Percentiles rank a stretch among this genome's conserved stretches.
Conservation (phyloP, 345 rosid species). For the Erysimum cheiranthoides region DNA sequence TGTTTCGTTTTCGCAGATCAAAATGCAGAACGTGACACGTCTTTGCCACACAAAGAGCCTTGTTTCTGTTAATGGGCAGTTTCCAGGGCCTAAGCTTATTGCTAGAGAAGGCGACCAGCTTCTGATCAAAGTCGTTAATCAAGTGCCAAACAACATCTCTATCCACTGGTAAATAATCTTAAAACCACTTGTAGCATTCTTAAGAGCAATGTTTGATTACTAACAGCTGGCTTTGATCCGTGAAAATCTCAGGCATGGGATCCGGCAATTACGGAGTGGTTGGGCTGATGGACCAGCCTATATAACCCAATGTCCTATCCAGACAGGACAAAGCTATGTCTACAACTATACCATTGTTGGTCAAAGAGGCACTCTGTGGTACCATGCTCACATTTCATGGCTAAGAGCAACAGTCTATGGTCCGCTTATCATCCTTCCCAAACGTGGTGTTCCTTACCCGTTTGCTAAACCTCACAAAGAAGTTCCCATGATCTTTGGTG, state of each 20-base stretch:
- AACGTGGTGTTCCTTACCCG: constrained; percentile 66
- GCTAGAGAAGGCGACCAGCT: constrained; percentile 81
- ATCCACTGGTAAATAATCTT: constrained; percentile 63
- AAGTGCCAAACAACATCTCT: constrained; percentile 67
- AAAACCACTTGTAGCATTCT: constrained; percentile 6
- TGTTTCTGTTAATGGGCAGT: constrained; percentile 73
- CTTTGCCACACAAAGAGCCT: constrained; percentile 74
- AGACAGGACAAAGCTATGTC: constrained; percentile 63
- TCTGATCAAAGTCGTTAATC: constrained; percentile 69
- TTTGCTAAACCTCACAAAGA: constrained; percentile 76
- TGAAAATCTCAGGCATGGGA: constrained; percentile 65
- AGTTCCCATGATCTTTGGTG: constrained; percentile 75
- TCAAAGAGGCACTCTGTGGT: constrained; percentile 76
- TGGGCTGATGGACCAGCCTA: constrained; percentile 91
- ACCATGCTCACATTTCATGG: constrained; percentile 88
- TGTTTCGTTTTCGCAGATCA: constrained; percentile 48
- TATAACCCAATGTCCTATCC: constrained; percentile 81
- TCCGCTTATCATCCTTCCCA: constrained; percentile 74
- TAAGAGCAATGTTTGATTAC: constrained; percentile 17
- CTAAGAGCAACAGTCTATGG: constrained; percentile 77
- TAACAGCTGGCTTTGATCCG: constrained; percentile 18
- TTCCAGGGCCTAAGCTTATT: constrained; percentile 70
- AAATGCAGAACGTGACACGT: constrained; percentile 66
- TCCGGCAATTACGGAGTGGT: constrained; percentile 67
- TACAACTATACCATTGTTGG: constrained; percentile 76